These are phyloP conservation scores for Jatropha curcas DNA, from an alignment of 345 rosid genomes.

Conservation along the genomic window DNA sequence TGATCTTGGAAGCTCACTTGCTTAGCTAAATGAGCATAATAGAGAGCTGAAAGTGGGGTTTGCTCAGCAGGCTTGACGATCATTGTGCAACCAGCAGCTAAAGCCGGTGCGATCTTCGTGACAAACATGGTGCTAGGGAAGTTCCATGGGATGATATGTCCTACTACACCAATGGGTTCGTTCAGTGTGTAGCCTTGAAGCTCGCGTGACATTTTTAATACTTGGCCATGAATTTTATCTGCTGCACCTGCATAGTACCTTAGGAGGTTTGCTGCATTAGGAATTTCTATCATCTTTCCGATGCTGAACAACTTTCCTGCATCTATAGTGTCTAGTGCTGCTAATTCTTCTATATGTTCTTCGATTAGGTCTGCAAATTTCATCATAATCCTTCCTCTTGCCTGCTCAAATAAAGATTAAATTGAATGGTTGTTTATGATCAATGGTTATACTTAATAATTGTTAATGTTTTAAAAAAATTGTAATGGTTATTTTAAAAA, in stretches of 20 bases:
- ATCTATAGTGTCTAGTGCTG: constrained; percentile 62
- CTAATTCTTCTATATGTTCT: constrained; percentile 57
- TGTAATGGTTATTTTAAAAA: too few species aligned
- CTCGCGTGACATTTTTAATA: constrained; percentile 53
- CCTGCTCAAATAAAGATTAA: constrained; percentile 38
- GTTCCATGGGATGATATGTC: constrained; percentile 86
- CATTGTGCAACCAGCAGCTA: constrained; percentile 92
- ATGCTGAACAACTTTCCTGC: constrained; percentile 56
- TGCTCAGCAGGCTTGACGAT: constrained; percentile 90
- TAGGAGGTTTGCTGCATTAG: constrained; percentile 30
- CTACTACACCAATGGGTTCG: constrained; percentile 86
- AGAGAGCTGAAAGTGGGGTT: constrained; percentile 84
- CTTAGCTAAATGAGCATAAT: constrained; percentile 59
- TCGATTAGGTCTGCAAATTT: constrained; percentile 70
- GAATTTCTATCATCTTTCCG: constrained; percentile 55
- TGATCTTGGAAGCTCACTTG: too few species aligned
- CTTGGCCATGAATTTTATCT: constrained; percentile 83
- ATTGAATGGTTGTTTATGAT: not conserved
- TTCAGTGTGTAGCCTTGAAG: constrained; percentile 67
- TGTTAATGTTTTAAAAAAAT: too few species aligned
- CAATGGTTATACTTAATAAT: too few species aligned
- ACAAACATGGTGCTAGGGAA: constrained; percentile 66
- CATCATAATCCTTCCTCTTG: constrained; percentile 57
- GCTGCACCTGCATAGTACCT: constrained; percentile 91
- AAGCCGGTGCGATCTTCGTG: constrained; percentile 61